phyloP scores from a whole-genome alignment of 108 stramenopile species.

The Heterococcus sp. region DNA sequence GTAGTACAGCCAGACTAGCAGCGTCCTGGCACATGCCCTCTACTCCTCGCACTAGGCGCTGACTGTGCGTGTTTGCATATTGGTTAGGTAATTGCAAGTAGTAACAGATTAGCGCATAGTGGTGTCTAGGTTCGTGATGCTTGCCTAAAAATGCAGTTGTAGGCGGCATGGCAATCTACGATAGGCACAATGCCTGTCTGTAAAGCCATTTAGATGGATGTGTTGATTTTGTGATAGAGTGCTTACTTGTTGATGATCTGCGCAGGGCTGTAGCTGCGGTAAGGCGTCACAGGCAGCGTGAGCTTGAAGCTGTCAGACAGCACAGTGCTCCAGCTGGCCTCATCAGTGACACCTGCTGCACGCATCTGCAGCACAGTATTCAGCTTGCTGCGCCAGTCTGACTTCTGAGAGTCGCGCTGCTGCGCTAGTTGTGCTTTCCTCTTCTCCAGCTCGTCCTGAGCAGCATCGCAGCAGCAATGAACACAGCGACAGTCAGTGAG shows the following conservation, averaged over 20 bases:
- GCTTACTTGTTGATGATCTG: conserved; percentile 66
- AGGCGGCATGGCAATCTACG: too few relatives aligned
- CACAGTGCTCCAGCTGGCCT: conserved; percentile 50
- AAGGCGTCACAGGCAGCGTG: conserved; percentile 80
- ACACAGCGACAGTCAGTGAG: not conserved
- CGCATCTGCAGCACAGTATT: conserved; percentile 17
- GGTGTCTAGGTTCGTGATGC: too few relatives aligned
- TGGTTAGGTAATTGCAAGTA: too few relatives aligned
- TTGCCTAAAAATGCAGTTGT: too few relatives aligned
- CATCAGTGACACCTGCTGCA: conserved; percentile 34
- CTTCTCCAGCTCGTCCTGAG: not conserved
- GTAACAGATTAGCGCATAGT: too few relatives aligned
- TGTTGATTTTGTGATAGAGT: too few relatives aligned
- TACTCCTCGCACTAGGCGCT: conserved; percentile 25
- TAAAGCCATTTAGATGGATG: too few relatives aligned
- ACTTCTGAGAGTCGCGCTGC: not conserved
- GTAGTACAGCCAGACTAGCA: conserved; percentile 7
- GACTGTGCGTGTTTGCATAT: not conserved
- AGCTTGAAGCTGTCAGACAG: conserved; percentile 61
- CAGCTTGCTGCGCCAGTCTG: not conserved
- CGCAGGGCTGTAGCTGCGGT: conserved; percentile 81
- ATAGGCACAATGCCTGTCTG: too few relatives aligned
- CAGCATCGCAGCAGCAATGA: not conserved
- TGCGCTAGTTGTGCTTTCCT: not conserved
- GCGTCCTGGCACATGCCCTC: conserved; percentile 37